These are phyloP conservation scores for Eutrema salsugineum DNA, from an alignment of 441 rosid species.

Conservation along the genomic window DNA sequence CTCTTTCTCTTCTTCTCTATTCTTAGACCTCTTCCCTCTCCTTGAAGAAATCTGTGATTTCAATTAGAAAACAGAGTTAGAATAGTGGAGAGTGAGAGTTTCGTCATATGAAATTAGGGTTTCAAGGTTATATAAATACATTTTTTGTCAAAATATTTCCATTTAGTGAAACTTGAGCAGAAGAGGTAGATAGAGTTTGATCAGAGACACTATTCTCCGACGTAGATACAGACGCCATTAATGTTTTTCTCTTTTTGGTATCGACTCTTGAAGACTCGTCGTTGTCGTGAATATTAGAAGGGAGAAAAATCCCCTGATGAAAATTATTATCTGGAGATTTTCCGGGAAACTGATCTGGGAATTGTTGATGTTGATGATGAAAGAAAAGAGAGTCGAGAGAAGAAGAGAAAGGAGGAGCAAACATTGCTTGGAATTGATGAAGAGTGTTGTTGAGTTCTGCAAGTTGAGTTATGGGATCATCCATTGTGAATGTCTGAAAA, in stretches of 20 bases:
- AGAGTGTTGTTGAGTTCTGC: conserved; percentile 33
- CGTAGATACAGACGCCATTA: conserved; percentile 8
- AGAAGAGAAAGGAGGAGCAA: conserved; percentile 22
- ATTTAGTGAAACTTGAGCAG: conserved; percentile 23
- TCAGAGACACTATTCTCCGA: conserved; percentile 33
- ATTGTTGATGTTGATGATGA: conserved; percentile 17
- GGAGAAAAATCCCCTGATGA: conserved; percentile 8
- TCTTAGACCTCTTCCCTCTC: conserved; percentile 53
- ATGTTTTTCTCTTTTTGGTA: conserved; percentile 27
- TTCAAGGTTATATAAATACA: background rate
- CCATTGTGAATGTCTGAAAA: conserved; percentile 19
- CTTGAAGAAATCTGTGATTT: conserved; percentile 31
- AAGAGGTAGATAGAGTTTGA: conserved; percentile 18
- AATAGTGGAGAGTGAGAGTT: background rate
- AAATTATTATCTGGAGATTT: conserved; percentile 9
- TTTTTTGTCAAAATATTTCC: conserved; percentile 15
- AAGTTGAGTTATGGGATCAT: conserved; percentile 34
- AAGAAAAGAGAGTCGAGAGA: conserved; percentile 21
- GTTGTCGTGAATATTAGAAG: conserved; percentile 9
- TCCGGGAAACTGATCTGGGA: conserved; percentile 10
- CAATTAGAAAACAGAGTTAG: background rate
- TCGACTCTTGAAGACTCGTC: conserved; percentile 16
- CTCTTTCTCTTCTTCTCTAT: conserved; percentile 38
- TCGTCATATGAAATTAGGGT: conserved; percentile 13
- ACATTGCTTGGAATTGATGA: conserved; percentile 26